Conservation (phyloP, 129 eudicot species). For the Chrysanthemum makinoi region DNA sequence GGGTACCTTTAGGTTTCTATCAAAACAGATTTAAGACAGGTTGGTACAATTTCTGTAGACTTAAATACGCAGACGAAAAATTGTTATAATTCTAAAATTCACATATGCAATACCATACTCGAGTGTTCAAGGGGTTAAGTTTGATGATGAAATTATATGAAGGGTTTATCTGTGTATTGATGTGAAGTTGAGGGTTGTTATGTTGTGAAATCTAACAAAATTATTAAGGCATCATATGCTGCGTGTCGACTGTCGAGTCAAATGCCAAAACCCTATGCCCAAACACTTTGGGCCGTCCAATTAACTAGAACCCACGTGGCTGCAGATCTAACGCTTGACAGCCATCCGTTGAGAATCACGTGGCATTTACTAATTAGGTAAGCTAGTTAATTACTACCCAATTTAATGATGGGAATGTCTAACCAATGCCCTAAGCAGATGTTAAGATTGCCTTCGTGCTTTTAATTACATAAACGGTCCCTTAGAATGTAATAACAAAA, state of each 20-base stretch:
- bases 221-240: constrained; percentile 27
- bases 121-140: constrained; percentile 5
- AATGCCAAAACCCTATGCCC: constrained; percentile 18
- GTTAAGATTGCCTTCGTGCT: too few species aligned
- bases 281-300: neutral
- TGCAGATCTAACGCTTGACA: constrained; percentile 24
- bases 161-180: neutral
- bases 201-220: neutral
- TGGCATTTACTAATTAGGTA: constrained; percentile 1
- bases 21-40: neutral
- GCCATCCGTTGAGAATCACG: constrained; percentile 10
- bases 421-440: too few species aligned
- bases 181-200: constrained; percentile 20
- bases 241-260: constrained; percentile 28
- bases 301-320: constrained; percentile 27
- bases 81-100: neutral
- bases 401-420: too few species aligned
- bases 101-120: neutral
- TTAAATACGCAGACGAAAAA: neutral
- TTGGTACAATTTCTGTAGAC: neutral
- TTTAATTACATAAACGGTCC: too few species aligned
- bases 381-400: constrained; percentile 7
- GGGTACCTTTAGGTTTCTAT: too few species aligned
- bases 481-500: too few species aligned
- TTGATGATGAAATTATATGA: neutral